Evolutionary conservation across 2,329 filamentous ascomycete species (phyloP).

Genomic region (Fusarium sp.): DNA sequence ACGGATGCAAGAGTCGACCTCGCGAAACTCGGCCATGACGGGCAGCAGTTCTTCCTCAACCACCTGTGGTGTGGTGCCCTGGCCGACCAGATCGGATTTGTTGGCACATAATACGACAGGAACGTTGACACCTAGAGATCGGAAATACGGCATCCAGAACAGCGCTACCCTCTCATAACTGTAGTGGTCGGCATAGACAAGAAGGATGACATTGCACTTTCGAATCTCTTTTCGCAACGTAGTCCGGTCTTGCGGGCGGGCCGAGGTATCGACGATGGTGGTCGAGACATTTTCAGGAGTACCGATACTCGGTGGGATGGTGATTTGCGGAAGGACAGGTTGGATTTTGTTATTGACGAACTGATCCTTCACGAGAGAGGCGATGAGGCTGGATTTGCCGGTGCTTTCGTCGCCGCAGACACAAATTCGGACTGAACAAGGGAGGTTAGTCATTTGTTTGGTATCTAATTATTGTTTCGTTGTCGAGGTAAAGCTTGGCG

Average conservation of each 20-base stretch:
- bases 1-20: slow-evolving; percentile 97
- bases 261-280: slow-evolving; percentile 96
- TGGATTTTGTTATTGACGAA: slow-evolving; percentile 98
- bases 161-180: slow-evolving; percentile 97
- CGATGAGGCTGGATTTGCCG: slow-evolving; percentile 94
- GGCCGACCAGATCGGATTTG: slow-evolving; percentile 88
- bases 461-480: neutral
- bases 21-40: slow-evolving; percentile 98
- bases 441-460: slow-evolving; percentile 32
- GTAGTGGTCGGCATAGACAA: slow-evolving; percentile 98
- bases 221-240: slow-evolving; percentile 93
- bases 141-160: slow-evolving; percentile 99
- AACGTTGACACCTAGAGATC: slow-evolving; percentile 97
- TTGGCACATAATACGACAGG: slow-evolving; percentile 97
- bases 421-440: slow-evolving; percentile 79
- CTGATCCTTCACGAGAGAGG: slow-evolving; percentile 94
- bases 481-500: neutral
- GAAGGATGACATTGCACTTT: slow-evolving; percentile 94
- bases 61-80: slow-evolving; percentile 82
- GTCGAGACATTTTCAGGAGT: slow-evolving; percentile 97
- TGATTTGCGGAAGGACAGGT: slow-evolving; percentile 92
- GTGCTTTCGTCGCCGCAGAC: slow-evolving; percentile 96
- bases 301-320: slow-evolving; percentile 90
- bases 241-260: slow-evolving; percentile 90
- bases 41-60: slow-evolving; percentile 98